A percentile compares a stretch with the other conserved stretches of the same genome.
Conservation (phyloP, 768 basidiomycete genomes). For the Russula sp. region DNA sequence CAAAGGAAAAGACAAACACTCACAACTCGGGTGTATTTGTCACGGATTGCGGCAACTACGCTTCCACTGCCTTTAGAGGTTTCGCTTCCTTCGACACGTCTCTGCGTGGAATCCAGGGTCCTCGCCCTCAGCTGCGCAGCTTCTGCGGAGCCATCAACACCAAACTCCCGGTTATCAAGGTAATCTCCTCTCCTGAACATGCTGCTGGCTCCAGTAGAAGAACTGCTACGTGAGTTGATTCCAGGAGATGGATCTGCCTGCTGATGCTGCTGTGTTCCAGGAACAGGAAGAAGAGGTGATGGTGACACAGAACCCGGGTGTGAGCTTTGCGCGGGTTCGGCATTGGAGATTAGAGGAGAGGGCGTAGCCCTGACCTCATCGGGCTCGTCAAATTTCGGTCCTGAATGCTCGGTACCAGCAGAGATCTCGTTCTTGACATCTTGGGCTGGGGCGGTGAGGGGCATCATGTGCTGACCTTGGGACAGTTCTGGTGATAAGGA, state of each 20-base stretch:
- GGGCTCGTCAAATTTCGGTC: not conserved
- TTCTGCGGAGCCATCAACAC: slow-evolving; percentile 23
- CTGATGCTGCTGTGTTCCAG: not conserved
- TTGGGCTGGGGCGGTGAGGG: not conserved
- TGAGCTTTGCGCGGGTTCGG: not conserved
- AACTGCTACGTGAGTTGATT: slow-evolving; percentile 6
- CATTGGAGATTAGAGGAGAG: not conserved
- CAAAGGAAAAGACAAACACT: slow-evolving; percentile 23
- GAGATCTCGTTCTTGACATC: not conserved
- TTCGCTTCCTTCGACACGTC: slow-evolving; percentile 41
- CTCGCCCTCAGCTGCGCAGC: slow-evolving; percentile 23
- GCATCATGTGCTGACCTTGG: not conserved
- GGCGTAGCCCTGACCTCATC: not conserved
- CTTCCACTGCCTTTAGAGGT: slow-evolving; percentile 48
- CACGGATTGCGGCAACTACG: slow-evolving; percentile 63
- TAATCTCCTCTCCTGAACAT: slow-evolving; percentile 20
- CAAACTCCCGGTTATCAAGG: slow-evolving; percentile 26
- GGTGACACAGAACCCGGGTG: not conserved
- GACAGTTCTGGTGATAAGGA: not conserved
- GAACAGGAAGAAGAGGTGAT: not conserved
- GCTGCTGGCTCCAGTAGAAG: slow-evolving; percentile 11
- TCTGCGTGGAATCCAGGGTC: slow-evolving; percentile 10
- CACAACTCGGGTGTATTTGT: slow-evolving; percentile 52
- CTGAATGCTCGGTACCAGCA: not conserved
- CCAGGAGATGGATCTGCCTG: slow-evolving; percentile 3